Evolutionary conservation across 2,329 filamentous ascomycete species (phyloP).

Genomic region (Chrysosporium queenslandicum): DNA sequence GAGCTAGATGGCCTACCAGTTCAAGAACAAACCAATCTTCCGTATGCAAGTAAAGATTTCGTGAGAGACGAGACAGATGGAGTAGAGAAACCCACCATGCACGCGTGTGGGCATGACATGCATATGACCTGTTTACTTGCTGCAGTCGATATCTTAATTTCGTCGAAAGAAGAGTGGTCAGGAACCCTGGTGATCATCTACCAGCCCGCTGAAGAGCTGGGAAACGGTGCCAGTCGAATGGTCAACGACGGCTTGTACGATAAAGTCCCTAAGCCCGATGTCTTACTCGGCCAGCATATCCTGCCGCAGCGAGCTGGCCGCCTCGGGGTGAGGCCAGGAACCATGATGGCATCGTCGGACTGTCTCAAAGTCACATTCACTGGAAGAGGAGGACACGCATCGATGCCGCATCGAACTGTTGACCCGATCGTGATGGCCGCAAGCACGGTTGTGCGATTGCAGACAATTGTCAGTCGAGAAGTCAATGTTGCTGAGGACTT

Average conservation of each 20-base stretch:
- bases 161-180: constrained; percentile 42
- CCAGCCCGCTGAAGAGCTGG: constrained; percentile 58
- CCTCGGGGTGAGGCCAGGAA: constrained; percentile 31
- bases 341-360: constrained; percentile 38
- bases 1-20: constrained; percentile 45
- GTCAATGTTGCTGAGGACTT: constrained; percentile 42
- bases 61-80: constrained; percentile 41
- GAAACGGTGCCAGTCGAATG: constrained; percentile 53
- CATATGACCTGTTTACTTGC: constrained; percentile 49
- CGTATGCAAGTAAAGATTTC: constrained; percentile 39
- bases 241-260: constrained; percentile 49
- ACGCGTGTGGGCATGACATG: constrained; percentile 54
- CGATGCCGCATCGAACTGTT: constrained; percentile 46
- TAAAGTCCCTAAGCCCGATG: constrained; percentile 45
- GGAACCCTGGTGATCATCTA: constrained; percentile 57
- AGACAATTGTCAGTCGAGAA: constrained; percentile 50
- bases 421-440: constrained; percentile 52
- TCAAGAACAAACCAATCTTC: constrained; percentile 39
- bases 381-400: constrained; percentile 50
- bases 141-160: constrained; percentile 43
- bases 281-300: constrained; percentile 49
- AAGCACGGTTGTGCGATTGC: constrained; percentile 47
- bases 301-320: constrained; percentile 37
- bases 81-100: constrained; percentile 48
- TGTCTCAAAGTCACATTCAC: constrained; percentile 45